A percentile compares a stretch with the other conserved stretches of the same genome.
Evolutionary conservation across 2,329 filamentous ascomycete species (phyloP).

Genomic region (Corynespora cassiicola): DNA sequence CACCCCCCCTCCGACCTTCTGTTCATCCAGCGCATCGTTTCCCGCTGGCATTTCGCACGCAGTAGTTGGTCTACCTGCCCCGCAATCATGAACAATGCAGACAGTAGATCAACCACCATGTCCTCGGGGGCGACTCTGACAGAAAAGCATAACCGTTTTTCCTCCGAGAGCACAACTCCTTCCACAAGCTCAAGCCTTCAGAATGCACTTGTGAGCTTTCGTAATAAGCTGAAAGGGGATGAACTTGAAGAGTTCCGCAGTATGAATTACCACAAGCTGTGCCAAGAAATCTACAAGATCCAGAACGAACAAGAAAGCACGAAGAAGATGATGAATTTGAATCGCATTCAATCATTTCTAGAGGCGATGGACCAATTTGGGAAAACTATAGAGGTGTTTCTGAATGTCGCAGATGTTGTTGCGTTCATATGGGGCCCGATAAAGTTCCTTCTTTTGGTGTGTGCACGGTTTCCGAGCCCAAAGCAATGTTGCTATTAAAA

Average conservation of each 20-base stretch:
- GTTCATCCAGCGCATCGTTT: no score
- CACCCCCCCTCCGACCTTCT: no score
- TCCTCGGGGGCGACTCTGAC: no score
- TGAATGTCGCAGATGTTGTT: constrained; percentile 38
- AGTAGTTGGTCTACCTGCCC: no score
- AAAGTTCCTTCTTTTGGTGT: constrained; percentile 44
- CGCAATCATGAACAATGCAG: no score
- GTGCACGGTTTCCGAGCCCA: neutral
- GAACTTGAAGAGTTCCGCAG: constrained; percentile 20
- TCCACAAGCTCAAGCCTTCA: constrained; percentile 14
- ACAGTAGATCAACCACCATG: no score
- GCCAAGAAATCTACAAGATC: constrained; percentile 16
- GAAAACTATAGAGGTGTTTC: constrained; percentile 44
- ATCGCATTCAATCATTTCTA: constrained; percentile 22
- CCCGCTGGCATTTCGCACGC: no score
- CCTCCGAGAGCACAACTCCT: neutral
- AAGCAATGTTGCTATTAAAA: neutral
- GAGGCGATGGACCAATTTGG: constrained; percentile 48
- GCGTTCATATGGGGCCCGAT: constrained; percentile 47
- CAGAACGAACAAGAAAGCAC: constrained; percentile 21
- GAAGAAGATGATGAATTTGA: constrained; percentile 20
- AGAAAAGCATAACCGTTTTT: neutral
- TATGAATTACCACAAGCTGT: constrained; percentile 21
- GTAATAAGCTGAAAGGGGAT: constrained; percentile 15
- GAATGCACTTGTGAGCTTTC: constrained; percentile 19